Conservation (phyloP, 306 rosid genomes). For the Rosa lucieae region DNA sequence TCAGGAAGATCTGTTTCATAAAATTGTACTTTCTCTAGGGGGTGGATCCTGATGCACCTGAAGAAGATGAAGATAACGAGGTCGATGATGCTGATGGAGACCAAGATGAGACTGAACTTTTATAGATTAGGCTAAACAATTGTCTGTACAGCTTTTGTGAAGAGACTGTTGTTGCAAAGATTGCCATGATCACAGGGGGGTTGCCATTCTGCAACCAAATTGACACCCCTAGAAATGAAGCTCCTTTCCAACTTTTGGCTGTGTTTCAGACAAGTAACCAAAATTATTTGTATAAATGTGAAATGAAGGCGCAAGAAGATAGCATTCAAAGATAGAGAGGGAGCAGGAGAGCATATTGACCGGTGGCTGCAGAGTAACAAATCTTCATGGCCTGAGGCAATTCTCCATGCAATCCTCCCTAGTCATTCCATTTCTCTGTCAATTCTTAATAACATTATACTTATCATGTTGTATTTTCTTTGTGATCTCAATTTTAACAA, state of each 20-base stretch:
- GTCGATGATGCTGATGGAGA: slow-evolving; percentile 95
- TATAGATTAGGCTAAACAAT: slow-evolving; percentile 36
- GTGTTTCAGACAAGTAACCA: not conserved
- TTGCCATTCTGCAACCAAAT: not conserved
- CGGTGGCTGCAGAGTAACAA: slow-evolving; percentile 15
- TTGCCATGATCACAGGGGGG: slow-evolving; percentile 6
- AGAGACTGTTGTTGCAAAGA: slow-evolving; percentile 13
- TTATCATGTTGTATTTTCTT: slow-evolving; percentile 9
- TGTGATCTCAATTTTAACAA: slow-evolving; percentile 15
- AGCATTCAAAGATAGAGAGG: not conserved
- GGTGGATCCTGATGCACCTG: slow-evolving; percentile 98
- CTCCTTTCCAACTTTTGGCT: not conserved
- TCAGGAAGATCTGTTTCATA: slow-evolving; percentile 5
- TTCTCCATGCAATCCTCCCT: slow-evolving; percentile 26
- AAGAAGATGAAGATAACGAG: slow-evolving; percentile 96
- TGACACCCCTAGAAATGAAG: not conserved
- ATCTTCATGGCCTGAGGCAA: slow-evolving; percentile 4
- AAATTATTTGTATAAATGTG: not conserved
- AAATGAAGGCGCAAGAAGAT: not conserved
- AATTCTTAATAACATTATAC: not conserved
- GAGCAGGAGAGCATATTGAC: slow-evolving; percentile 7
- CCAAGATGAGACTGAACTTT: slow-evolving; percentile 89
- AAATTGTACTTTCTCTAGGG: slow-evolving; percentile 47
- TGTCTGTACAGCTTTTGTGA: slow-evolving; percentile 8
- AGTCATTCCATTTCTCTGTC: slow-evolving; percentile 18